Conservation (phyloP, 163 green algal species). For the Trebouxiophyceae sp. region DNA sequence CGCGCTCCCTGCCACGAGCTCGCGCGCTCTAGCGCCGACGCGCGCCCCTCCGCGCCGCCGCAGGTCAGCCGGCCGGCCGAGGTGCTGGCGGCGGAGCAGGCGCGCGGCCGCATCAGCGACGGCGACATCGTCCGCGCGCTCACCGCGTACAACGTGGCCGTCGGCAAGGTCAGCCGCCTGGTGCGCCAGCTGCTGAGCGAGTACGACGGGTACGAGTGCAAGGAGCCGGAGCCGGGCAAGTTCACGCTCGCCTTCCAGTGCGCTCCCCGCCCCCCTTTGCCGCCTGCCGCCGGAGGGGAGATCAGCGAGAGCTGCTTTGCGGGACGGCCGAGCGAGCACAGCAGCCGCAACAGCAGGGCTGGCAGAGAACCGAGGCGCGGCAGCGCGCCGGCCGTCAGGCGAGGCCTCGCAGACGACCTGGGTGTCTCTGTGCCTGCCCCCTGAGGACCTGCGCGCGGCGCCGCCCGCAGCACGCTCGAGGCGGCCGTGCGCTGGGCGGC, state of each 20-base stretch:
- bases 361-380: too few relatives aligned
- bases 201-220: slow-evolving; percentile 81
- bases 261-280: too few relatives aligned
- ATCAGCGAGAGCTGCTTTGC: too few relatives aligned
- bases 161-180: slow-evolving; percentile 34
- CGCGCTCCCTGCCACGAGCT: too few relatives aligned
- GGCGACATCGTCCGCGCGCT: slow-evolving; percentile 41
- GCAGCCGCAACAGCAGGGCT: too few relatives aligned
- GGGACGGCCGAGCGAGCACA: too few relatives aligned
- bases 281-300: too few relatives aligned
- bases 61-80: slow-evolving; percentile 46
- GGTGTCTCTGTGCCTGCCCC: too few relatives aligned
- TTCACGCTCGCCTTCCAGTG: slow-evolving; percentile 70
- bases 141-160: slow-evolving; percentile 45
- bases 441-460: too few relatives aligned
- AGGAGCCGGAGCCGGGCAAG: slow-evolving; percentile 72
- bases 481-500: slow-evolving; percentile 53
- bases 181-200: slow-evolving; percentile 49
- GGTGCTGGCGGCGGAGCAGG: slow-evolving; percentile 41
- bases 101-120: slow-evolving; percentile 6
- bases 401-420: too few relatives aligned
- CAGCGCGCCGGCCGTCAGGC: too few relatives aligned
- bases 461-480: slow-evolving; percentile 47
- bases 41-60: not conserved
- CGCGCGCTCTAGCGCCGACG: not conserved